A percentile compares a stretch with the other conserved stretches of the same genome.
phyloP scores from a whole-genome alignment of 2,329 filamentous ascomycete genomes.

The Penicillium sp. region DNA sequence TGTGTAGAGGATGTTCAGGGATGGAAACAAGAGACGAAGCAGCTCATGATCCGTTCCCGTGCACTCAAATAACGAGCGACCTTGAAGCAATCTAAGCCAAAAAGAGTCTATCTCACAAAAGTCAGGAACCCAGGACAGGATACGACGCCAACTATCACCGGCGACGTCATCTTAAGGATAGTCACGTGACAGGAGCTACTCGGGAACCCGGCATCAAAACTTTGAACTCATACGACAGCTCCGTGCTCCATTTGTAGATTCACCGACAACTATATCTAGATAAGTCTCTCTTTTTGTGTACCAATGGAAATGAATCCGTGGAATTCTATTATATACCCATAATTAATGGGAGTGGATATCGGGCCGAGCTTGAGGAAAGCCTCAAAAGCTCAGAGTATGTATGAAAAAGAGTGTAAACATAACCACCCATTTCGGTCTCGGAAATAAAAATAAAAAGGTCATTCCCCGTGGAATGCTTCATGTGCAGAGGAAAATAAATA shows the following conservation, averaged over 20 bases:
- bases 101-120: background rate
- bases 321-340: constrained; percentile 25
- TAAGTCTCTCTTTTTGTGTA: background rate
- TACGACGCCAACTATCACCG: background rate
- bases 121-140: background rate
- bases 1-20: constrained; percentile 12
- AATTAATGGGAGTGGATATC: constrained; percentile 7
- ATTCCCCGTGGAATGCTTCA: constrained; percentile 3
- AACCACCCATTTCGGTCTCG: constrained; percentile 7
- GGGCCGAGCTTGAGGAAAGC: background rate
- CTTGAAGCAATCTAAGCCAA: constrained; percentile 6
- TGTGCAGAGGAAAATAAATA: constrained; percentile 5
- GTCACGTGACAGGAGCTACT: constrained; percentile 12
- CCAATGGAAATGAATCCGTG: constrained; percentile 6
- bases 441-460: constrained; percentile 6
- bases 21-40: constrained; percentile 4
- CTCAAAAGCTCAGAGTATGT: background rate
- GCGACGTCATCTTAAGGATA: constrained; percentile 12
- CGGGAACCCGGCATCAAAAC: constrained; percentile 10
- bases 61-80: constrained; percentile 7
- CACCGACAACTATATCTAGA: constrained; percentile 10
- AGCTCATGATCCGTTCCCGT: constrained; percentile 12
- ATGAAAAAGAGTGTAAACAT: constrained; percentile 9
- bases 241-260: background rate
- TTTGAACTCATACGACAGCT: constrained; percentile 6